Evolutionary conservation across 2,329 filamentous ascomycete species (phyloP), one percentile per base, ranked within the genome.

Genomic region (Aspergillus sp.): DNA sequence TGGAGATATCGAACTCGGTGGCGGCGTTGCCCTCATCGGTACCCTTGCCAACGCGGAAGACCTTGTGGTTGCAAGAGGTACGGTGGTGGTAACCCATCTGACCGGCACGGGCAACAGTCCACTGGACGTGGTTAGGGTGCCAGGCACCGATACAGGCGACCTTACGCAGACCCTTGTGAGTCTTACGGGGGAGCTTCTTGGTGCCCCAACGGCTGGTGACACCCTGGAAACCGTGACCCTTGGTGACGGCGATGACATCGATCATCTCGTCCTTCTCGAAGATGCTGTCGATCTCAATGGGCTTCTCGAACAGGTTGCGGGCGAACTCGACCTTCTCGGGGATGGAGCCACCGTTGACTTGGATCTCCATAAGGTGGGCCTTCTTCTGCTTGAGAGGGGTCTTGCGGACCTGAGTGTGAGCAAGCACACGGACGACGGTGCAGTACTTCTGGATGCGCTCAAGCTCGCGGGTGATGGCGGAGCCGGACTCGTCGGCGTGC

Each of bases 371-470:
- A 73, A 99, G 87, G 84, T 99, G 95, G 76, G 95, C 94, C 91
- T 98, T 99, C 93, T 99, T 99, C 88, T 99, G 95, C 91, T 97
- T 98, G 82, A 99, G 90, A 68, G 95, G 94, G 65, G 95, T 98
- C 90, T 96, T 94, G 88, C 90, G 89, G 87, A 98, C 93, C 86
- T 99, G 95, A 74, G 95, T 97, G 90, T 99, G 95, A 81, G 95
- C 94, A 80, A 99, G 93, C 72, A 99, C 88, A 82, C 95, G 95
- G 85, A 99, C 91, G 81, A 98, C 93, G 74, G 92, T 95, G 91
- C 94, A 97, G 92, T 99, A 99, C 87, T 98, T 98, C 92, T 97
- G 96, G 85, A 99, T 98, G 83, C 95, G 93, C 90, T 98, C 95
- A 78, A 99, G 89, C 84, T 99, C 95, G 79, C 91, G 91, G 82